Evolutionary conservation across 768 basidiomycete genomes (phyloP), one percentile per base, ranked within the genome.

Genomic region (Lyophyllum semitale): DNA sequence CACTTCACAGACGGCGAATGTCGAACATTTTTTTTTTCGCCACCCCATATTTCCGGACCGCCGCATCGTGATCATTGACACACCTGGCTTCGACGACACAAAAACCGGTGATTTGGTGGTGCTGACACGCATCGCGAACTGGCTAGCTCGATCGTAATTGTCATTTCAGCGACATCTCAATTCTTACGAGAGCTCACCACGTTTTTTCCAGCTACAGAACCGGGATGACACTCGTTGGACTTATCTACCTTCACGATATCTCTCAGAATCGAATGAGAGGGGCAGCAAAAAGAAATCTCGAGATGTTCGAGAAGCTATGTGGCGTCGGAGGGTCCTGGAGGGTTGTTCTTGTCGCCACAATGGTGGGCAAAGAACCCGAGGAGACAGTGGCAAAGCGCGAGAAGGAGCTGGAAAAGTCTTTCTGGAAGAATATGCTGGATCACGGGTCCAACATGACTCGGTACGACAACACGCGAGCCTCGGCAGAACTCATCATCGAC

Each of bases 111-210:
- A 65, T 30, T 20, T 37, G 12, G 59, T 57, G 33, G 61, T 65
- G n/a, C 42, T 65, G 8, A 48, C 51, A 15, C 58, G 60, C 3
- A 62, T 59, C 27, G 60, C n/a, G n/a, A n/a, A n/a, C n/a, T n/a
- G n/a, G n/a, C n/a, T n/a, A n/a, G n/a, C n/a, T n/a, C n/a, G n/a
- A 27, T 55, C 61, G 66, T 66, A 47, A 53, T 56, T 50, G 9
- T 20, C 22, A 8, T 27, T 29, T 8, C n/a, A 22, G 5, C 9
- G 7, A 4, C 13, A 29, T 4, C 20, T n/a, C 11, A 2, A 29
- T 25, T 6, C 41, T 48, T n/a, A 43, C 42, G 26, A n/a, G n/a
- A n/a, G n/a, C n/a, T n/a, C n/a, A n/a, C n/a, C n/a, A 35, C 33
- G 9, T 5, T 27, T 26, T 4, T 46, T 20, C 11, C 11, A 62